phyloP scores from a whole-genome alignment of 225 moss, liverwort and hornwort species.

The Physcomitrium patens region DNA sequence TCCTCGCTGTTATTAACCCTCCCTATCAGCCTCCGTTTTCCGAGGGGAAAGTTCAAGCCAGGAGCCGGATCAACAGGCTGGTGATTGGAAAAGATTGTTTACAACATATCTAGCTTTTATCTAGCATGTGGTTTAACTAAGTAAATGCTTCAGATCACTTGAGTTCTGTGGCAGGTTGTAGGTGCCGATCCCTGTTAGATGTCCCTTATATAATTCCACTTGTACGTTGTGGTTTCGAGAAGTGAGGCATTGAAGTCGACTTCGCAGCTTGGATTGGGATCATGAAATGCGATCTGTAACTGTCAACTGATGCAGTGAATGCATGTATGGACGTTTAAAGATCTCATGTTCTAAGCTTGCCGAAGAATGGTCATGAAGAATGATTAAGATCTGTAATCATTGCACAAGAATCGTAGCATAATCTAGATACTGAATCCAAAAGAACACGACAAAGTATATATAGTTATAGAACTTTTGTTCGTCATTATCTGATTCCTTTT shows the following conservation, averaged over 20 bases:
- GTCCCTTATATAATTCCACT: neutral
- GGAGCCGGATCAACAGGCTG: no score
- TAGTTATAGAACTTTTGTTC: slow-evolving; percentile 47
- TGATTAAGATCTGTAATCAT: slow-evolving; percentile 39
- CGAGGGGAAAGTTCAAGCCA: no score
- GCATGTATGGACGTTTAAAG: slow-evolving; percentile 45
- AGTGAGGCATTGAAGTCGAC: neutral
- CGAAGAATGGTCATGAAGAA: slow-evolving; percentile 41
- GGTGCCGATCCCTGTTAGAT: neutral
- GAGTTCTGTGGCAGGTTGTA: neutral
- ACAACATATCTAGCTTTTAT: no score
- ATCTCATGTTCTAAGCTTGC: slow-evolving; percentile 43
- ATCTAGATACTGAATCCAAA: slow-evolving; percentile 38
- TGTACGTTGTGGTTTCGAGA: neutral
- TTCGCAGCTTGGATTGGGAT: neutral
- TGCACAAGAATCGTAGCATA: no score
- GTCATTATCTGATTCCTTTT: neutral
- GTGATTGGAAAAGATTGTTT: neutral
- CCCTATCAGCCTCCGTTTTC: no score
- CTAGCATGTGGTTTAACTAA: neutral
- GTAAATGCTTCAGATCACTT: neutral
- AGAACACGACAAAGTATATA: slow-evolving; percentile 54
- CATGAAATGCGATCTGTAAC: slow-evolving; percentile 56
- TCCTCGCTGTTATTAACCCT: no score
- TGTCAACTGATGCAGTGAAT: slow-evolving; percentile 42